phyloP scores from a whole-genome alignment of 2,329 filamentous ascomycete genomes.

The Sarocladium brachiariae region DNA sequence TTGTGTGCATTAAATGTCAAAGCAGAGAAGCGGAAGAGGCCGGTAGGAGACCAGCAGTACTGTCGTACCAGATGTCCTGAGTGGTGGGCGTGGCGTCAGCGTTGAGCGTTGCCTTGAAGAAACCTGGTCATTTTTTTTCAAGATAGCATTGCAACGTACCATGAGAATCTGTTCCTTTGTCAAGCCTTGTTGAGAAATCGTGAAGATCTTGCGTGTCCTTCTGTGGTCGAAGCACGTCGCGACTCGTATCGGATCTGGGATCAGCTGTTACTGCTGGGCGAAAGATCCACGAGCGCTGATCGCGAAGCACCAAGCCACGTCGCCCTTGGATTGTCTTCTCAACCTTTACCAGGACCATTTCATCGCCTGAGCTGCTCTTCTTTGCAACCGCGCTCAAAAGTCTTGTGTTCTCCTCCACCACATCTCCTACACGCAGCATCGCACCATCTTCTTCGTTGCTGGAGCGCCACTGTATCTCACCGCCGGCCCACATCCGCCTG shows the following conservation, averaged over 20 bases:
- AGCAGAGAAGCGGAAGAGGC: slow-evolving; percentile 74
- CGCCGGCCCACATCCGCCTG: slow-evolving; percentile 62
- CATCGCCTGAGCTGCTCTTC: slow-evolving; percentile 42
- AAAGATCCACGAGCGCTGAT: slow-evolving; percentile 47
- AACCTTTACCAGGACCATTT: slow-evolving; percentile 60
- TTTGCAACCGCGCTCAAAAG: slow-evolving; percentile 49
- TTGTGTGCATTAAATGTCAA: slow-evolving; percentile 81
- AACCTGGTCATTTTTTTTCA: too few species aligned
- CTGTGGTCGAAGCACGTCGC: too few species aligned
- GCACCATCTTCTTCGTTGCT: too few species aligned
- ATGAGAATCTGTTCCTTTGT: too few species aligned
- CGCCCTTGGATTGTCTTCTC: slow-evolving; percentile 52
- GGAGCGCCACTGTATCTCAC: slow-evolving; percentile 45
- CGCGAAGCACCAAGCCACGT: slow-evolving; percentile 44
- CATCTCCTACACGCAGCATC: slow-evolving; percentile 47
- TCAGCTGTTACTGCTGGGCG: slow-evolving; percentile 25
- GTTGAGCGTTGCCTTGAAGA: too few species aligned
- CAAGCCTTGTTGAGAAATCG: slow-evolving; percentile 16
- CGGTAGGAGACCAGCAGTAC: slow-evolving; percentile 37
- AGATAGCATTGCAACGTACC: too few species aligned
- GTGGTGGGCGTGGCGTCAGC: too few species aligned
- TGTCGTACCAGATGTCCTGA: slow-evolving; percentile 18
- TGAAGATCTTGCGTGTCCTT: too few species aligned
- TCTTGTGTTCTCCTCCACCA: slow-evolving; percentile 48
- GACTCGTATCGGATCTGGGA: too few species aligned